Conservation (phyloP, 2,329 filamentous ascomycete species). For the Podosphaera aphanis region DNA sequence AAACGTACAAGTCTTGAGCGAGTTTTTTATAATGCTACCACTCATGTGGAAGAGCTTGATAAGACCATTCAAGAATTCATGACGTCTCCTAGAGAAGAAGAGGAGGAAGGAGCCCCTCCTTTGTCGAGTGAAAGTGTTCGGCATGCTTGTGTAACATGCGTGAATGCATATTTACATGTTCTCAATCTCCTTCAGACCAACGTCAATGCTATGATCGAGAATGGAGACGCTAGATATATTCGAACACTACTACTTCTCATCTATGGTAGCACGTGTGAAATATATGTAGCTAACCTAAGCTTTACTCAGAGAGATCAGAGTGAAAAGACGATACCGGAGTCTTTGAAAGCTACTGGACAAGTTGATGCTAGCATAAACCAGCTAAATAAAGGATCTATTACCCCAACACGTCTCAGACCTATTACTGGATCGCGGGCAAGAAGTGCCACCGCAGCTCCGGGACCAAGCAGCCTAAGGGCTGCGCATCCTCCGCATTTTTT, state of each 20-base stretch:
- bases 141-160: slow-evolving; percentile 36
- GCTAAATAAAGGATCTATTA: slow-evolving; percentile 27
- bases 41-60: slow-evolving; percentile 41
- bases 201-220: slow-evolving; percentile 39
- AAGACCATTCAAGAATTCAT: slow-evolving; percentile 41
- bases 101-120: slow-evolving; percentile 18
- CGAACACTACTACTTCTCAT: slow-evolving; percentile 38
- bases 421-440: slow-evolving; percentile 14
- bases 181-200: slow-evolving; percentile 36
- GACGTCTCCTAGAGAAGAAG: slow-evolving; percentile 24
- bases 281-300: slow-evolving; percentile 19
- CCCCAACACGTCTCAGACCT: slow-evolving; percentile 28
- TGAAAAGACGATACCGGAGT: neutral
- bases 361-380: slow-evolving; percentile 16
- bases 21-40: slow-evolving; percentile 44
- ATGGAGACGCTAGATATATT: slow-evolving; percentile 42
- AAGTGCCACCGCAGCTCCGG: slow-evolving; percentile 15
- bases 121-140: slow-evolving; percentile 40
- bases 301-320: neutral
- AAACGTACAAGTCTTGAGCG: slow-evolving; percentile 41
- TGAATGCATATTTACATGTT: slow-evolving; percentile 41
- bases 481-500: slow-evolving; percentile 24
- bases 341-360: neutral
- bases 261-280: slow-evolving; percentile 45
- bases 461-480: slow-evolving; percentile 20